These are phyloP conservation scores for Dactylellina sp. DNA, from an alignment of 2,329 filamentous ascomycete species.

Conservation along the genomic window DNA sequence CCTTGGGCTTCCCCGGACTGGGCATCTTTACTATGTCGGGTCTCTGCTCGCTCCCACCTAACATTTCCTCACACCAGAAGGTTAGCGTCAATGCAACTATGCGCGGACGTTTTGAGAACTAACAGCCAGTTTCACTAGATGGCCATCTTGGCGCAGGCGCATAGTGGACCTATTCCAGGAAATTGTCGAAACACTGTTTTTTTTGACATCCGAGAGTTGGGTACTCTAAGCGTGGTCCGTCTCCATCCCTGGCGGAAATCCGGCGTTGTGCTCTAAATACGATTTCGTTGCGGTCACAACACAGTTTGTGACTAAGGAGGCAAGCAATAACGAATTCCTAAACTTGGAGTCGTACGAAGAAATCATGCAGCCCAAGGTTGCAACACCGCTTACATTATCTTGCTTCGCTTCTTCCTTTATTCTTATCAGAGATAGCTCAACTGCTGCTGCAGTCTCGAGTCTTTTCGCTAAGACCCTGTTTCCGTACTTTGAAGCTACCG, in stretches of 20 bases:
- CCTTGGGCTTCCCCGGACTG: slow-evolving; percentile 31
- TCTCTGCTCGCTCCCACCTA: neutral
- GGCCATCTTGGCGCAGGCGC: slow-evolving; percentile 31
- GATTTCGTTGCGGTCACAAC: neutral
- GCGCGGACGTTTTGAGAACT: slow-evolving; percentile 19
- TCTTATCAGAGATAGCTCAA: neutral
- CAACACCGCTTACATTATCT: neutral
- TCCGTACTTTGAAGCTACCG: too few species aligned
- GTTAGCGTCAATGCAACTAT: neutral
- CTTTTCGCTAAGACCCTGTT: neutral
- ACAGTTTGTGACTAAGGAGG: neutral
- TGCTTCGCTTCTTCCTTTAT: neutral
- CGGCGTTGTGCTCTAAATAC: neutral
- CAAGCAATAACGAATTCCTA: neutral
- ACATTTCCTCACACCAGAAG: neutral
- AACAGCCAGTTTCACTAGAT: neutral
- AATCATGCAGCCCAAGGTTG: neutral
- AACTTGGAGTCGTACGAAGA: neutral
- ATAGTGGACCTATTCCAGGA: slow-evolving; percentile 14
- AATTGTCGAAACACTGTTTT: slow-evolving; percentile 33
- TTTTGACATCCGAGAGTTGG: slow-evolving; percentile 20
- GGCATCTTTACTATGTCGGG: neutral
- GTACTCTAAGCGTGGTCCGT: slow-evolving; percentile 14
- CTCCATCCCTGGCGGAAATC: neutral
- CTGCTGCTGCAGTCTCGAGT: neutral